Conservation (phyloP, 2,329 filamentous ascomycete genomes). For the Fusarium humuli region DNA sequence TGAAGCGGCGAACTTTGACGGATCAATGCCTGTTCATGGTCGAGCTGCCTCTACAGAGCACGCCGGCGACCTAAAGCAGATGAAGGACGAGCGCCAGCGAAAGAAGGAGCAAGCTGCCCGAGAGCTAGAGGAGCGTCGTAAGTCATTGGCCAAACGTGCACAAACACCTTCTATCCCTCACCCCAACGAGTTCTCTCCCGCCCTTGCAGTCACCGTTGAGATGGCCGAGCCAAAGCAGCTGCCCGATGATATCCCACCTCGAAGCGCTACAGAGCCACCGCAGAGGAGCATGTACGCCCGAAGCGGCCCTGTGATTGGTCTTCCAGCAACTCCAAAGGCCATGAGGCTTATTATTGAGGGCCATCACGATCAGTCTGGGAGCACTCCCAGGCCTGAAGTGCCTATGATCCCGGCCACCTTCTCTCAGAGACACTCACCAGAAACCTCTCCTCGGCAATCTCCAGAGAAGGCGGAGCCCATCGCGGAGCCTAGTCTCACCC, state of each 20-base stretch:
- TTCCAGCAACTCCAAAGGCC: slow-evolving; percentile 91
- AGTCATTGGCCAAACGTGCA: slow-evolving; percentile 83
- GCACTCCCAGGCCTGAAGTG: slow-evolving; percentile 63
- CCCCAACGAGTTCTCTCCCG: slow-evolving; percentile 65
- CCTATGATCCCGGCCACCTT: slow-evolving; percentile 65
- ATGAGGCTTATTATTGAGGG: slow-evolving; percentile 83
- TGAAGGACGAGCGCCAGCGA: slow-evolving; percentile 70
- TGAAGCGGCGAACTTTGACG: slow-evolving; percentile 49
- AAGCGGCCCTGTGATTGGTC: slow-evolving; percentile 71
- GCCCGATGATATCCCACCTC: slow-evolving; percentile 60
- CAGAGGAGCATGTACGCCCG: slow-evolving; percentile 63
- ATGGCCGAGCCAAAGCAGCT: slow-evolving; percentile 57
- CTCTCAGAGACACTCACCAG: slow-evolving; percentile 56
- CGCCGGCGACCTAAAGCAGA: slow-evolving; percentile 65
- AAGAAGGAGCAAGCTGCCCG: slow-evolving; percentile 82
- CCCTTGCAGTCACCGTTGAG: slow-evolving; percentile 53
- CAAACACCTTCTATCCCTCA: slow-evolving; percentile 84
- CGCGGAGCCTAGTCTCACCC: slow-evolving; percentile 52
- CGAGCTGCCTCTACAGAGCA: slow-evolving; percentile 60
- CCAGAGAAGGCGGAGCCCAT: slow-evolving; percentile 49
- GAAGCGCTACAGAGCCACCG: slow-evolving; percentile 74
- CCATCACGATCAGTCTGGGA: slow-evolving; percentile 57
- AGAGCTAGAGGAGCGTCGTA: slow-evolving; percentile 88
- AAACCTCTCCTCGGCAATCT: slow-evolving; percentile 53
- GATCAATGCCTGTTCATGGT: slow-evolving; percentile 47